These are phyloP conservation scores for Aspergillus calidoustus DNA, from an alignment of 2,329 filamentous ascomycete genomes.

Conservation along the genomic window DNA sequence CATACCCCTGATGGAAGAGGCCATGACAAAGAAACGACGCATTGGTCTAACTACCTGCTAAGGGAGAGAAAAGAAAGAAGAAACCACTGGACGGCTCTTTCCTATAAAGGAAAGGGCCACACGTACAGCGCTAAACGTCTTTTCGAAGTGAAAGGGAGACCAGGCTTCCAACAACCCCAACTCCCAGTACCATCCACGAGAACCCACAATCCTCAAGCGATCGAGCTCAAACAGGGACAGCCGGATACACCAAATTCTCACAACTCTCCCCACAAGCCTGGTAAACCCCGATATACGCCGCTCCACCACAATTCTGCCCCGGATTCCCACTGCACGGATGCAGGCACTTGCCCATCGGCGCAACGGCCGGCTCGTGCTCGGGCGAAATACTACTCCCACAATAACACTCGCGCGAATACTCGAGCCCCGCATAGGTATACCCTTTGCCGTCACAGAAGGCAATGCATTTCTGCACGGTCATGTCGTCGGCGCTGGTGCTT, in stretches of 20 bases:
- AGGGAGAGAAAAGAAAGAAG: too few species aligned
- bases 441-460: conserved; percentile 3
- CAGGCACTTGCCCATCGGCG: conserved; percentile 14
- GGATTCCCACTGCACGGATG: conserved; percentile 5
- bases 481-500: neutral
- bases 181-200: too few species aligned
- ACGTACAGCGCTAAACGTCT: too few species aligned
- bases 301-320: conserved; percentile 10
- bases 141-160: too few species aligned
- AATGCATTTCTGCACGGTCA: conserved; percentile 13
- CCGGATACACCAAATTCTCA: conserved; percentile 8
- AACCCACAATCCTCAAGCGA: too few species aligned
- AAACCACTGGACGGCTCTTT: too few species aligned
- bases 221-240: neutral
- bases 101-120: too few species aligned
- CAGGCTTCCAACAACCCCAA: too few species aligned
- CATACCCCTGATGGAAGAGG: too few species aligned
- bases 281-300: conserved; percentile 12
- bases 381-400: conserved; percentile 10
- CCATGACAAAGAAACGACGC: too few species aligned
- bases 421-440: conserved; percentile 13
- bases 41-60: too few species aligned
- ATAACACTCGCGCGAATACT: conserved; percentile 11
- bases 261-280: neutral
- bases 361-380: neutral